Evolutionary conservation across 192 early-diverging fungal genomes (phyloP).

Genomic region (Rhizophagus prolifer): DNA sequence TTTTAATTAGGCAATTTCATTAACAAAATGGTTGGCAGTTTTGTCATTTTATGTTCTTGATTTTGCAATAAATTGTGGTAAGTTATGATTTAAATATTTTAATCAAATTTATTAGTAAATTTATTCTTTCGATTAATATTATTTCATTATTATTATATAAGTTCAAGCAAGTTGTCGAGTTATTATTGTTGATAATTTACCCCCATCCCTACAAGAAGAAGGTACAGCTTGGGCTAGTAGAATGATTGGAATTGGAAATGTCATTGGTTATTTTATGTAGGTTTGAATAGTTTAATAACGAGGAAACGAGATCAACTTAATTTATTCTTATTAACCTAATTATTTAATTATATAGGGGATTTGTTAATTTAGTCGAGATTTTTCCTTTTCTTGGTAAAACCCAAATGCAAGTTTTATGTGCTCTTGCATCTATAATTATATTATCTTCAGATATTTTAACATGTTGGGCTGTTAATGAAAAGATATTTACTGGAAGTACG

Average conservation of each 20-base stretch:
- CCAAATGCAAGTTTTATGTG: constrained; percentile 81
- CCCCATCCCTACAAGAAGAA: constrained; percentile 77
- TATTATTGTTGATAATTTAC: constrained; percentile 81
- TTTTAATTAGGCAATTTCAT: constrained; percentile 28
- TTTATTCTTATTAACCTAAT: not conserved
- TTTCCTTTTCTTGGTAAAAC: constrained; percentile 75
- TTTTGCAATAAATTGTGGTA: constrained; percentile 87
- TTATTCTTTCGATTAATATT: not conserved
- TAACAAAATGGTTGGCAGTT: constrained; percentile 71
- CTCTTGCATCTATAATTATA: constrained; percentile 71
- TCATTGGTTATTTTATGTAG: constrained; percentile 81
- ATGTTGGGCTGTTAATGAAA: constrained; percentile 65
- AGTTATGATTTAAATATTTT: not conserved
- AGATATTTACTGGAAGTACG: constrained; percentile 33
- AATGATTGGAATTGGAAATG: constrained; percentile 85
- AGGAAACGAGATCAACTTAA: not conserved
- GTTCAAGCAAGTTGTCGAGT: constrained; percentile 86
- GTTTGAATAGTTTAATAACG: not conserved
- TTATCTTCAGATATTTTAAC: constrained; percentile 61
- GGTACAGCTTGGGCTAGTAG: constrained; percentile 86
- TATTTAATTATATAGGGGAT: constrained; percentile 53
- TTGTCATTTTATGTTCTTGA: constrained; percentile 85
- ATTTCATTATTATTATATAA: constrained; percentile 20
- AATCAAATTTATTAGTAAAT: not conserved
- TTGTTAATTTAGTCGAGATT: constrained; percentile 65